Evolutionary conservation across 108 stramenopile species (phyloP), one percentile per base, ranked within the genome.

Genomic region (Skeletonema costatum): DNA sequence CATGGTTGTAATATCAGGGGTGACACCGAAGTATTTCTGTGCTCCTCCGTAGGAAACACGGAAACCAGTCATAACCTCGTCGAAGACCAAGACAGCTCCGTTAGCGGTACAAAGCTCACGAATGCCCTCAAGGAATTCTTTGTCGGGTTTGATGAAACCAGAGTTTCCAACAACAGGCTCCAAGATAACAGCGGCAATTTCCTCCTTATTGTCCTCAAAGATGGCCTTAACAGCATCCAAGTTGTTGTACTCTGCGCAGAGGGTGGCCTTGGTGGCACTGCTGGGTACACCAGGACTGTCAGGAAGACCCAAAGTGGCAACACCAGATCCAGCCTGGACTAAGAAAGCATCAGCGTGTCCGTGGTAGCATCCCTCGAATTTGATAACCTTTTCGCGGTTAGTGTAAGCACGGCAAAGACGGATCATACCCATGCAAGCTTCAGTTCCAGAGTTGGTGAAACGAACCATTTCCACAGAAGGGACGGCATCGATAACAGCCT

Each of bases 1-100:
- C 97, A 99, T 96, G 71, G 98, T 99, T 61, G 98, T 99, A 42
- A 99, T 88, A 93, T 99, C 98, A 14, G 98, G 98, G 35, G 95
- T 97, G 64, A 99, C 87, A 50, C 98, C 97, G 74, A 98, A 99
- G 81, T 98, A 97, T 81, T 92, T 74, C 83, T 98, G 98, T 6
- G 97, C 98, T 60, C 98, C 97, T 46, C 98, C 98, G 79, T 97
- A 99, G 35, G 97, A 61, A 42, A 99, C 93, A 76, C 98, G 97
- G 96, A 99, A 99, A 73, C 98, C 98, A 66, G 98, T 99, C 98
- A 99, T 99, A 73, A 99, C 98, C 87, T 99, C 98, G 84, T 99
- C 98, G 77, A 99, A 99, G 69, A 98, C 97, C 56, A 97, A 85
- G 30, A 99, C 87, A 7, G 98, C 85, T 32, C 96, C 98, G 81